These are phyloP conservation scores for Anisodus acutangulus DNA, from an alignment of 257 asterid species.

Conservation along the genomic window DNA sequence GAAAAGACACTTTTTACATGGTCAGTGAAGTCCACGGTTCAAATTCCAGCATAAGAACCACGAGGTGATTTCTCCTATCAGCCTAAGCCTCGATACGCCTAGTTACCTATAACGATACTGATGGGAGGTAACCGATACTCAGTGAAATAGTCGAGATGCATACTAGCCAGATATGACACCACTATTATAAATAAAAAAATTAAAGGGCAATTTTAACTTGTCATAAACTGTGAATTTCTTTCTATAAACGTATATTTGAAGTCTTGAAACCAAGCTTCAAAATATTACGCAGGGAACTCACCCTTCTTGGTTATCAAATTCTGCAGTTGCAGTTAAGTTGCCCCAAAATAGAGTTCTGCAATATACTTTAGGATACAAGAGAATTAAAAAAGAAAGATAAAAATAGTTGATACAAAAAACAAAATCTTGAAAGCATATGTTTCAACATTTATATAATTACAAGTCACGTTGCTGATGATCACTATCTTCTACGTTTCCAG, in stretches of 20 bases:
- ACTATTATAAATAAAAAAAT: too few relatives aligned
- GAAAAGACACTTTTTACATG: too few relatives aligned
- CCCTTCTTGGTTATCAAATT: background rate
- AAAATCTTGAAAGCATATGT: background rate
- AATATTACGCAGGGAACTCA: background rate
- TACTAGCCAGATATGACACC: too few relatives aligned
- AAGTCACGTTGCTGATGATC: conserved; percentile 39
- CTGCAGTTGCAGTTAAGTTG: background rate
- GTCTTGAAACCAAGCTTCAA: conserved; percentile 20
- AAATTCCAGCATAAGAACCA: too few relatives aligned
- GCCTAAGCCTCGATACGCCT: too few relatives aligned
- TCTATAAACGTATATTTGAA: background rate
- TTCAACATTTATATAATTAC: conserved; percentile 35
- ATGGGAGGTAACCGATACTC: too few relatives aligned
- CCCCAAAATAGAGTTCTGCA: background rate
- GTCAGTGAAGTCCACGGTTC: too few relatives aligned
- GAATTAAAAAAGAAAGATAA: background rate
- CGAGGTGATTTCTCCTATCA: too few relatives aligned
- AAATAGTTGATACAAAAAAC: background rate
- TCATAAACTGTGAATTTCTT: background rate
- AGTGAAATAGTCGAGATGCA: too few relatives aligned
- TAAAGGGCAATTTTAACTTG: background rate
- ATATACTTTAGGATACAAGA: background rate
- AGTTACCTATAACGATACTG: too few relatives aligned
- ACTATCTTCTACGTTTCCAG: conserved; percentile 39